phyloP scores from a whole-genome alignment of 345 rosid species.

The Melaleuca quinquenervia region DNA sequence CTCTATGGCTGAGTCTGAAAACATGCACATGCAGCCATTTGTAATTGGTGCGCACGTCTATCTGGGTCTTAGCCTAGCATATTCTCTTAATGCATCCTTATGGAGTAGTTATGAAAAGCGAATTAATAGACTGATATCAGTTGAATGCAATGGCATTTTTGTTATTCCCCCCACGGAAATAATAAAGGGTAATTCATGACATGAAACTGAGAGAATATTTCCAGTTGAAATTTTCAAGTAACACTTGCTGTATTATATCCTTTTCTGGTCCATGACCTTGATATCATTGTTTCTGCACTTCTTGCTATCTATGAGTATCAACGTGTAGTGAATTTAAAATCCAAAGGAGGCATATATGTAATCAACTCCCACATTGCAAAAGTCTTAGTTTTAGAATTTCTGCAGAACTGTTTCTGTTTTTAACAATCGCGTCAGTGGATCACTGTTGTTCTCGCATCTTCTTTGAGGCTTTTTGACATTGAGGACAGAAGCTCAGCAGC shows the following conservation, averaged over 20 bases:
- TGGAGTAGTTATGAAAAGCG: background rate
- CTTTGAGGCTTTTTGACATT: background rate
- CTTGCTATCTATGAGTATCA: background rate
- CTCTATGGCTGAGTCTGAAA: constrained; percentile 32
- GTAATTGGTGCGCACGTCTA: constrained; percentile 44
- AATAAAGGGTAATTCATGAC: background rate
- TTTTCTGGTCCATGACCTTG: background rate
- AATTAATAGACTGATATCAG: background rate
- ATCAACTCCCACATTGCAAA: background rate
- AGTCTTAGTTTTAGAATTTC: background rate
- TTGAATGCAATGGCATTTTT: background rate
- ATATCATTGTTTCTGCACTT: background rate
- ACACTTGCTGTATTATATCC: background rate
- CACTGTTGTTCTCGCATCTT: background rate
- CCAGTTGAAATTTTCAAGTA: background rate
- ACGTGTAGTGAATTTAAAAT: background rate
- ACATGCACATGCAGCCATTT: constrained; percentile 72
- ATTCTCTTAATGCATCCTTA: background rate
- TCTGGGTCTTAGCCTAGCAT: background rate
- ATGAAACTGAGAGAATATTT: background rate
- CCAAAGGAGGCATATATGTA: background rate
- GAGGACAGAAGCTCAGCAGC: background rate
- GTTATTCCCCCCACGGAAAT: background rate
- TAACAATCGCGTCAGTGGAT: background rate
- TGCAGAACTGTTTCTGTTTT: background rate